Evolutionary conservation across 2,329 filamentous ascomycete species (phyloP), one percentile per base, ranked within the genome.

Genomic region (Plenodomus lindquistii): DNA sequence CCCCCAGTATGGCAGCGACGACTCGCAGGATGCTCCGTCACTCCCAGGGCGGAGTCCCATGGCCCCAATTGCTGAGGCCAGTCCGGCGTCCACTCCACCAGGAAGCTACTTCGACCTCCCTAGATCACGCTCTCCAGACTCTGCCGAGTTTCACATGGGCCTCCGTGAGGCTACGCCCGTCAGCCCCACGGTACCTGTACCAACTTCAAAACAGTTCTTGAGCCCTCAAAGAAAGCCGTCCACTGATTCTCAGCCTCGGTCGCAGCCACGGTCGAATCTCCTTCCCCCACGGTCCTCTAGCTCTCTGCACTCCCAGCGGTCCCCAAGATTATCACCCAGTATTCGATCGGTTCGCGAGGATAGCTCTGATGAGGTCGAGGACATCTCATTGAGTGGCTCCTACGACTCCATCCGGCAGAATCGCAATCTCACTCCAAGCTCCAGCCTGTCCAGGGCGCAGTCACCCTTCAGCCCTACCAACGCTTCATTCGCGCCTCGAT

Each of bases 381-480:
- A 80, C 38, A 80, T 81, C 62, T 82, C 80, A 2, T 76, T 80
- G 48, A 76, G 74, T n/a, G 76, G 78, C 11, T 83, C 80, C 10
- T 80, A 79, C 43, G 89, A 90, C 40, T 84, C 87, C 6, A 81
- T 85, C 10, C 78, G 82, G 27, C 62, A 60, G 21, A 77, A 83
- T n/a, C 84, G 91, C 37, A 94, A 94, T 66, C 76, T 91, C 41
- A 96, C 92, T 1, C 82, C 84, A 15, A 86, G 87, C 57, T 92
- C 83, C 57, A 81, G 78, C 40, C 71, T 84, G 24, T 86, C 84
- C 2, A 72, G 79, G 53, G 78, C 82, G 7, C 78, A 82, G 41
- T 86, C 85, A 18, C 85, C 85, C 39, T 77, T 83, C 53, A 87
- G 88, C 19, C 86, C 87, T 2, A 81, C 79, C 42, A 73, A 81